Base-by-base conservation (phyloP, 345 rosid genomes). In the Pistacia integerrima region DNA sequence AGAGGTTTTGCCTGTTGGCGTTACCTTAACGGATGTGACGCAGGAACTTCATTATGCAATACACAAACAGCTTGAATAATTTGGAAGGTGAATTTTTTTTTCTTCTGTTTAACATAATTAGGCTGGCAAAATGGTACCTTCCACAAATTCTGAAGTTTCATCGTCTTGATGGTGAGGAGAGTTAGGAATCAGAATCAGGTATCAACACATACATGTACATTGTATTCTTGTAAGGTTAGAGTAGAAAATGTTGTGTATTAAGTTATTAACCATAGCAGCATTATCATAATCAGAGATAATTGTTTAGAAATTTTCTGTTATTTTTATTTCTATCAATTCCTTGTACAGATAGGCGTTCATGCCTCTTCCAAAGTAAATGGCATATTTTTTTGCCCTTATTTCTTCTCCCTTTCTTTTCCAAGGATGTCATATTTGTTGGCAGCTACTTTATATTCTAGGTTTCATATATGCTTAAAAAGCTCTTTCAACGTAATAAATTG, bases 181-280 rank as follows among this genome's bases (percentile, higher is more conserved):
- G 77, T 12, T 30, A 66, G 38, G 64, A 70, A 28, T 51, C 36
- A 11, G 64, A 70, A 36, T 51, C 36, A 14, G 67, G 54, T 33
- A 8, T 49, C 30, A 49, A 78, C 76, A 61, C 58, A 74, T 75
- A 57, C 60, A n/a, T 81, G 76, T 76, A 69, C 74, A 71, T 64
- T 74, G 71, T 72, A 63, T 63, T 66, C 79, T 61, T 67, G 35
- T 38, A 64, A 69, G 70, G 41, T 30, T 69, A 70, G 80, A 76
- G n/a, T 65, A 67, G 76, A 78, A 49, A 74, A 60, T 79, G 78
- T 66, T 30, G 73, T 79, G 70, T 79, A 72, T 62, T 25, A 25
- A 25, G 25, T 25, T 25, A 25, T 25, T 72, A 75, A 52, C 57
- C 44, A 49, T 54, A 63, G 30, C 14, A 17, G 38, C 73, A 25